Percentiles rank a stretch among this genome's conserved stretches.
These are phyloP conservation scores for Aspergillus phoenicis DNA, from an alignment of 2,329 filamentous ascomycete genomes.

Conservation along the genomic window DNA sequence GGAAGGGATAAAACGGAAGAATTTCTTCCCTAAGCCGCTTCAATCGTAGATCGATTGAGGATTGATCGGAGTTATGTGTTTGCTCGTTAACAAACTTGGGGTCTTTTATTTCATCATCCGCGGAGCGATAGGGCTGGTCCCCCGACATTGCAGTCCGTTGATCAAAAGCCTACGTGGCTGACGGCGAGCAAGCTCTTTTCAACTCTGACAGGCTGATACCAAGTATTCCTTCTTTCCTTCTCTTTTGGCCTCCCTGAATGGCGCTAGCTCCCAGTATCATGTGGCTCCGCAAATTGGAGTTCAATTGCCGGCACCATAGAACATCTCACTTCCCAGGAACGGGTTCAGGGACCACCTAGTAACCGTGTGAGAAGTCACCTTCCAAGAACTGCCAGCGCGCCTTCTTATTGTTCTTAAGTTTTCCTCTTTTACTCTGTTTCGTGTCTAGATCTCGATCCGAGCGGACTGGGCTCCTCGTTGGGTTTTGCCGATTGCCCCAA, in stretches of 20 bases:
- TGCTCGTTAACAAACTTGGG: constrained; percentile 27
- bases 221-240: background rate
- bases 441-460: too few species aligned
- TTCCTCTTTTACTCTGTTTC: background rate
- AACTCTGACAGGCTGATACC: background rate
- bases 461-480: background rate
- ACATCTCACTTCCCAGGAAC: background rate
- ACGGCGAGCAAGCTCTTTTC: background rate
- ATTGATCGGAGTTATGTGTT: constrained; percentile 28
- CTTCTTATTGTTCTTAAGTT: background rate
- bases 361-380: background rate
- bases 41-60: constrained; percentile 40
- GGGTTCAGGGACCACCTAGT: background rate
- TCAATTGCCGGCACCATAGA: background rate
- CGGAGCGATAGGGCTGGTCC: constrained; percentile 35
- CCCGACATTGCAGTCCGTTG: constrained; percentile 44
- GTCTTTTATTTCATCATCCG: constrained; percentile 29
- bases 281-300: background rate
- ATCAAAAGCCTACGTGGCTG: constrained; percentile 7
- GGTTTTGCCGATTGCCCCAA: background rate
- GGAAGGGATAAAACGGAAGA: constrained; percentile 49
- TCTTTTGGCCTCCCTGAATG: background rate
- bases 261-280: background rate
- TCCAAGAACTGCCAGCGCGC: background rate
- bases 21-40: constrained; percentile 45